Base-by-base conservation (phyloP, 176 grass and related monocot genomes). In the Elaeis guineensis region DNA sequence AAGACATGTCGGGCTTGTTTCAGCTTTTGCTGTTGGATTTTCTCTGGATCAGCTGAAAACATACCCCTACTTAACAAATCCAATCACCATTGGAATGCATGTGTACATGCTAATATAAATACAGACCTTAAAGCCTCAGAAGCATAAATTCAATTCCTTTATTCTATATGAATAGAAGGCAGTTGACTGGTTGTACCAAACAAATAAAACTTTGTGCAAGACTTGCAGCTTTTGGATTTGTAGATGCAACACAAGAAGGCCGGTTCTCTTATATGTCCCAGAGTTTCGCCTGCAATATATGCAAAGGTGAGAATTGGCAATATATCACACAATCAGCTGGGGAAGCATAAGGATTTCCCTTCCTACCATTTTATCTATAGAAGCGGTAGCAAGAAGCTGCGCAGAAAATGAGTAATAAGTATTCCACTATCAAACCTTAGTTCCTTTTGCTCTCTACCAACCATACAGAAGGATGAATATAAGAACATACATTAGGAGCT, bases 181-280 rank as follows among this genome's bases (percentile, higher is more conserved):
- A 12, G 35, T 12, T 44, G 9, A 12, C 54, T 56, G 21, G 21
- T 56, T 12, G 20, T 56, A 8, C 15, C 0, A 14, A 17, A 65
- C 29, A 70, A 25, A 29, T 20, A 49, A 66, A 66, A 49, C 24
- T 7, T 32, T 19, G 63, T 23, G 15, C 48, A 55, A 68, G 17
- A 70, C 87, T 56, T 80, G 80, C 87, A 51, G 84, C 67, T 16
- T 82, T 82, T 11, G 65, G 71, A 55, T 79, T 90, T 63, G 69
- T 19, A 12, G 82, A 90, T 17, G 67, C 79, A 23, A 82, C 17
- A 15, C 82, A 82, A 6, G 87, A 86, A 1, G 82, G 79, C 48
- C 77, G 72, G 61, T 86, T 74, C 52, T 86, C 79, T 52, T 75
- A 74, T 61, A 86, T 21, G 71, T 86, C 87, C 87, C 82, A 90